phyloP scores from a whole-genome alignment of 148 eudicot genomes.

The Simmondsia chinensis region DNA sequence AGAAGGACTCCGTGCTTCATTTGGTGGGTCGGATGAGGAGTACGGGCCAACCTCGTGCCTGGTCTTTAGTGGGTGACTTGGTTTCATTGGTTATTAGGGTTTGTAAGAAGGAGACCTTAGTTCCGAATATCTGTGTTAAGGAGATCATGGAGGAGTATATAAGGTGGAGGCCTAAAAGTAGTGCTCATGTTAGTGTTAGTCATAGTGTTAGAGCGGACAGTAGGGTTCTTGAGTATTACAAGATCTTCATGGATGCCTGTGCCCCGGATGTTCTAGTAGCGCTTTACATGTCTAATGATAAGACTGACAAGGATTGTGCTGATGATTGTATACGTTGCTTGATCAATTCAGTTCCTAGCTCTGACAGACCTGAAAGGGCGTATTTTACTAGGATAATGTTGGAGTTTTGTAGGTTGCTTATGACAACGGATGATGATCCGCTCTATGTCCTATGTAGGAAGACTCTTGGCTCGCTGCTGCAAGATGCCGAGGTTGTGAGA shows the following conservation, averaged over 20 bases:
- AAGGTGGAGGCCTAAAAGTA: background rate
- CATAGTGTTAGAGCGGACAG: background rate
- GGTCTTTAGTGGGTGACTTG: slow-evolving; percentile 36
- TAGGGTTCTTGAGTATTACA: slow-evolving; percentile 17
- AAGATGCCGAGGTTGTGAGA: slow-evolving; percentile 10
- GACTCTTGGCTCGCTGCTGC: slow-evolving; percentile 51
- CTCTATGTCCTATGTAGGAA: slow-evolving; percentile 49
- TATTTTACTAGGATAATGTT: slow-evolving; percentile 40
- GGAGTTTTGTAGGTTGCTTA: slow-evolving; percentile 62
- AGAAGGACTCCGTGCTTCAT: slow-evolving; percentile 45
- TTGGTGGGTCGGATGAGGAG: slow-evolving; percentile 63
- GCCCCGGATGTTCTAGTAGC: slow-evolving; percentile 53
- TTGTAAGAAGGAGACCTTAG: slow-evolving; percentile 20
- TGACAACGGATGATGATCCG: slow-evolving; percentile 16
- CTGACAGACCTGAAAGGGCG: background rate
- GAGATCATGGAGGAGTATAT: slow-evolving; percentile 14
- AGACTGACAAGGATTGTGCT: slow-evolving; percentile 24
- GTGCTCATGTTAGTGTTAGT: background rate
- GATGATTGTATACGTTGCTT: slow-evolving; percentile 41
- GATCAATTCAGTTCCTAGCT: slow-evolving; percentile 9
- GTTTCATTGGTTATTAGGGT: slow-evolving; percentile 25
- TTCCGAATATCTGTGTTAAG: background rate
- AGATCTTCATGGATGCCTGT: slow-evolving; percentile 37
- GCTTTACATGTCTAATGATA: slow-evolving; percentile 41
- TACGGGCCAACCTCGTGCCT: slow-evolving; percentile 51